Evolutionary conservation across 306 rosid species (phyloP), one percentile per base, ranked within the genome.

Genomic region (Ormosia semicastrata): DNA sequence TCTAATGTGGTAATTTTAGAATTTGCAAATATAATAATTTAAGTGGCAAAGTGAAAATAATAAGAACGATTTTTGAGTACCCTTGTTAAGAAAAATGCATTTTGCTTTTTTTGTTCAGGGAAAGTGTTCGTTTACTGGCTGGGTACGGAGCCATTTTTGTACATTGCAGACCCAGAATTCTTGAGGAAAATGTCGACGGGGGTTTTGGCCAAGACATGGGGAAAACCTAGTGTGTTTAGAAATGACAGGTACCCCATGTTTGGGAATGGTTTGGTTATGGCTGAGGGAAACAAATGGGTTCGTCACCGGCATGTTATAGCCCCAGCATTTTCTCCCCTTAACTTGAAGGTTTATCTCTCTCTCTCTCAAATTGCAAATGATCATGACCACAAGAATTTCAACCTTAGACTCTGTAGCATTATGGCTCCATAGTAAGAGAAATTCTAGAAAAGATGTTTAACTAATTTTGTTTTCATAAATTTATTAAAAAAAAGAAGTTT

Each of bases 201-300:
- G 49, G 93, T 91, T 4, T 24, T 84, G 76, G 93, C 86, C 0
- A 89, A 86, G 85, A 54, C 89, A 14, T 91, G 96, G 92, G 96
- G 96, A 14, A 91, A 91, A 70, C 96, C 93, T 0, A 63, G 77
- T 0, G 93, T 91, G 60, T 91, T 91, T 79, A 77, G 70, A 74
- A 85, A 73, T 8, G 96, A 91, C 18, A 85, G 96, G 73, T 72
- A 75, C 0, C 86, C 93, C 69, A 89, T 91, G 93, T 91, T 91
- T 69, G 96, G 96, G 1, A 85, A 85, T 15, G 93, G 96, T 50
- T 72, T 91, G n/a, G 6, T 91, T 56, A 88, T 89, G 93, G 63
- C 82, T 2, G 93, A 91, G 79, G 92, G 96, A 0, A 85, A 89
- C n/a, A 76, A 84, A 0, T 91, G 96, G 96, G 83, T 66, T 18